phyloP scores from a whole-genome alignment of 208 protist species.

The Porcisia hertigi region DNA sequence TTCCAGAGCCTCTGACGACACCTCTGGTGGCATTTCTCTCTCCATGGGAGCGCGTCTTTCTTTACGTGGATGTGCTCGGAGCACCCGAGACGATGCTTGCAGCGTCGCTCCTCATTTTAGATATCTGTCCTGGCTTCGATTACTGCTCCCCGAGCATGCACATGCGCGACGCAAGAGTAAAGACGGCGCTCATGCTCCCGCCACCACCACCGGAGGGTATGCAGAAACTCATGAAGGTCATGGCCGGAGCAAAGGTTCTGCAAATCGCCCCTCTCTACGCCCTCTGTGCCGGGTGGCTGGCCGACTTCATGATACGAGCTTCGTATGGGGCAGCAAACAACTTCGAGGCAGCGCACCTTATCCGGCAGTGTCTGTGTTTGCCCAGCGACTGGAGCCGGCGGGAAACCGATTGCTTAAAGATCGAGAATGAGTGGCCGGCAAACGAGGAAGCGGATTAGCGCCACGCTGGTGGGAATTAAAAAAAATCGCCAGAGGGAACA shows the following conservation, averaged over 20 bases:
- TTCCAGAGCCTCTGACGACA: slow-evolving; percentile 50
- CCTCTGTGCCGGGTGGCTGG: slow-evolving; percentile 67
- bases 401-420: slow-evolving; percentile 73
- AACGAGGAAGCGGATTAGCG: slow-evolving; percentile 58
- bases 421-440: slow-evolving; percentile 88
- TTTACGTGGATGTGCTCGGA: slow-evolving; percentile 64
- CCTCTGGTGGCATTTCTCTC: slow-evolving; percentile 58
- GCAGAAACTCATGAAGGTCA: slow-evolving; percentile 38
- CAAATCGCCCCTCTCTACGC: slow-evolving; percentile 54
- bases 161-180: slow-evolving; percentile 31
- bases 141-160: slow-evolving; percentile 43
- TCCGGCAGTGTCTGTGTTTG: slow-evolving; percentile 69
- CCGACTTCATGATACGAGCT: slow-evolving; percentile 64
- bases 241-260: slow-evolving; percentile 46
- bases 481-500: not conserved
- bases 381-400: slow-evolving; percentile 62
- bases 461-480: no score
- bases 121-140: slow-evolving; percentile 50
- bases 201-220: slow-evolving; percentile 46
- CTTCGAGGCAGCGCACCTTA: slow-evolving; percentile 71
- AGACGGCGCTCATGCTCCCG: slow-evolving; percentile 28
- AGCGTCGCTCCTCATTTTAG: slow-evolving; percentile 23
- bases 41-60: slow-evolving; percentile 61
- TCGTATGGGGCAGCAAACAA: slow-evolving; percentile 63
- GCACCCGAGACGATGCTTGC: slow-evolving; percentile 32